phyloP scores from a whole-genome alignment of 495 filamentous ascomycete species.

The Neurospora africana region DNA sequence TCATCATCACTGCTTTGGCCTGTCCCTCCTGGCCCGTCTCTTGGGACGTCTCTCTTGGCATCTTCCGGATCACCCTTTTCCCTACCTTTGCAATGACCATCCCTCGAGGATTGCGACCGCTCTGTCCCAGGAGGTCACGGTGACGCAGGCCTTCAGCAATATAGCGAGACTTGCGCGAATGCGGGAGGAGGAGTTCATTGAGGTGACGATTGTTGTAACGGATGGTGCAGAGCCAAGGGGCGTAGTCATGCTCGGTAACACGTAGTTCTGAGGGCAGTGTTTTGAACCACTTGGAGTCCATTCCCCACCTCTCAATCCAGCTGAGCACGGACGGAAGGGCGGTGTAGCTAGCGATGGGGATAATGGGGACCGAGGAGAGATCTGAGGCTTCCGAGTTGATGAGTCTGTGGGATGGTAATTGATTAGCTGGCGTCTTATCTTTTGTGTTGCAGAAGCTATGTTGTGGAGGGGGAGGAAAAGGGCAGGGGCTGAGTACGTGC shows the following conservation, averaged over 20 bases:
- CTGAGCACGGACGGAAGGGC: background rate
- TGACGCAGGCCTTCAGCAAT: background rate
- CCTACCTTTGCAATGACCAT: background rate
- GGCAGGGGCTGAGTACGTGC: background rate
- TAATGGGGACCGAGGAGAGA: background rate
- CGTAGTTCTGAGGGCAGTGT: background rate
- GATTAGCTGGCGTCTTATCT: background rate
- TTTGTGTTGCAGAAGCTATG: background rate
- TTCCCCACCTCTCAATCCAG: background rate
- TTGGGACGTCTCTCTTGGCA: no score
- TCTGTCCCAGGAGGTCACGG: background rate
- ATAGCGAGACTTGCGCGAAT: background rate
- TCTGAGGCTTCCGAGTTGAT: background rate
- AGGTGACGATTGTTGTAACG: no score
- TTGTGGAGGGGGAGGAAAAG: background rate
- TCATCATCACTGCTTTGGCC: background rate
- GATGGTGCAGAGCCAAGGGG: background rate
- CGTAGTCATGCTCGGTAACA: background rate
- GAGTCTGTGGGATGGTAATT: background rate
- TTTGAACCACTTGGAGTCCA: background rate
- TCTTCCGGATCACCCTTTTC: background rate
- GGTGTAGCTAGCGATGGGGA: background rate
- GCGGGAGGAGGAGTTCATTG: background rate
- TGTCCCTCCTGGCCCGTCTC: background rate
- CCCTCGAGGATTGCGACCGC: background rate